These are phyloP conservation scores for Ceratobasidium papillatum DNA, from an alignment of 1,284 basidiomycete species.

Conservation along the genomic window DNA sequence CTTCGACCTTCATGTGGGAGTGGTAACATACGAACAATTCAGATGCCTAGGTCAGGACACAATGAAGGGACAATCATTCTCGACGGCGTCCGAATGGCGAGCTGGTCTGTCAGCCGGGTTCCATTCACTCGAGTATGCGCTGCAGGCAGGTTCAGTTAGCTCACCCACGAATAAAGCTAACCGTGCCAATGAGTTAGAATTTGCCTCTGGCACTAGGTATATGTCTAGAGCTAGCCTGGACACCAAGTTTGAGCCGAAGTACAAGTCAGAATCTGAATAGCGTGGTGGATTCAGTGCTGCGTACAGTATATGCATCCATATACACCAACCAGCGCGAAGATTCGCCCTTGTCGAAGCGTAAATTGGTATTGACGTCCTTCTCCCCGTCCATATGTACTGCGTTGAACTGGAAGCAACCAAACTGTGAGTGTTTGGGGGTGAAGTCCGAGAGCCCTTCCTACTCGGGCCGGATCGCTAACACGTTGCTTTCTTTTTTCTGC, in stretches of 20 bases:
- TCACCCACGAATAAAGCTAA: constrained; percentile 28
- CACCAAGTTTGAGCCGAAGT: constrained; percentile 57
- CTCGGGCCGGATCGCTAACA: constrained; percentile 38
- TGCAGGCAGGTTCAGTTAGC: constrained; percentile 64
- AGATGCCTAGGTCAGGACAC: constrained; percentile 65
- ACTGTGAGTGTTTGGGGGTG: constrained; percentile 67
- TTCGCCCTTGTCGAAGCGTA: constrained; percentile 60
- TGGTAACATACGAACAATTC: constrained; percentile 86
- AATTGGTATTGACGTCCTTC: constrained; percentile 88
- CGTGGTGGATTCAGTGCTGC: constrained; percentile 83
- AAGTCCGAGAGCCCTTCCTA: constrained; percentile 25
- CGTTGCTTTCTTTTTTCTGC: constrained; percentile 39
- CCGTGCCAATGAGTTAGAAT: constrained; percentile 56
- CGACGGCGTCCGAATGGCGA: constrained; percentile 66
- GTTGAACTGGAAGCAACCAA: constrained; percentile 99
- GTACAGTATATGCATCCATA: constrained; percentile 75
- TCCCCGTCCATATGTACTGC: constrained; percentile 87
- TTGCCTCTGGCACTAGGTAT: constrained; percentile 79
- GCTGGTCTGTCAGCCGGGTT: constrained; percentile 64
- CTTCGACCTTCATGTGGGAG: constrained; percentile 82
- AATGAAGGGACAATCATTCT: constrained; percentile 58
- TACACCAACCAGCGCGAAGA: constrained; percentile 51
- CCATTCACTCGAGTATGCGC: constrained; percentile 73
- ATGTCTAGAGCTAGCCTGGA: constrained; percentile 82
- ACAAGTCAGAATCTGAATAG: constrained; percentile 74